A percentile compares a stretch with the other conserved stretches of the same genome.
Evolutionary conservation across 2,329 filamentous ascomycete species (phyloP).

Genomic region (Calonectria hawksworthii): DNA sequence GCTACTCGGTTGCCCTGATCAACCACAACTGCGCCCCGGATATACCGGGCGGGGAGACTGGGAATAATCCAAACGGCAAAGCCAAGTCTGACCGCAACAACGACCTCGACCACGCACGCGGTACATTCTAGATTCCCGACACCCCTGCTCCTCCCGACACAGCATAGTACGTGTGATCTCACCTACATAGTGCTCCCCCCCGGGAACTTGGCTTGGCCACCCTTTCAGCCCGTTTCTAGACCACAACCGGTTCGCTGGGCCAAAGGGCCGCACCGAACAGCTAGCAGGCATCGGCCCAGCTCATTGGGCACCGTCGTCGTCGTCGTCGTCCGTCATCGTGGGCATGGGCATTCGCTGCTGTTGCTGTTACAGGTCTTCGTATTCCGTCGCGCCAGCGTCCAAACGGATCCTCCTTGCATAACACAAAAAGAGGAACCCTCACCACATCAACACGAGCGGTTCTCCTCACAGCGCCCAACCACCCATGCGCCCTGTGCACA

Average conservation of each 20-base stretch:
- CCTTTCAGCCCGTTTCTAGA: not conserved
- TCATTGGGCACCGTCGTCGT: conserved; percentile 33
- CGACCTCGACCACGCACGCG: conserved; percentile 3
- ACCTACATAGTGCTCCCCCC: not conserved
- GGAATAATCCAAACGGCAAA: conserved; percentile 1
- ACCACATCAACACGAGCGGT: not conserved
- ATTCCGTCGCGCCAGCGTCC: not conserved
- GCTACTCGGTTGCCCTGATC: not conserved
- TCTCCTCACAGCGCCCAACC: not conserved
- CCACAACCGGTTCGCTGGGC: not conserved
- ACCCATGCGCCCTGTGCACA: not conserved
- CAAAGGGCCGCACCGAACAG: not conserved
- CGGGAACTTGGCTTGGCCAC: not conserved
- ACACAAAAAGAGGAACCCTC: not conserved
- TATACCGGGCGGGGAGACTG: not conserved
- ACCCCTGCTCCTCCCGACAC: not conserved
- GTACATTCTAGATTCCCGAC: conserved; percentile 4
- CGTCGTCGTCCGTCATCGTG: not conserved
- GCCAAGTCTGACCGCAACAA: not conserved
- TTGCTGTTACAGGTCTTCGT: conserved; percentile 11
- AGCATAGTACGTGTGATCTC: not conserved
- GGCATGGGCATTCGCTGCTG: conserved; percentile 1
- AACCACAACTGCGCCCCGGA: not conserved
- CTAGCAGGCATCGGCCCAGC: conserved; percentile 32
- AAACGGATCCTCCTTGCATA: not conserved